Evolutionary conservation across 768 basidiomycete genomes (phyloP).

Genomic region (Suillus variegatus): DNA sequence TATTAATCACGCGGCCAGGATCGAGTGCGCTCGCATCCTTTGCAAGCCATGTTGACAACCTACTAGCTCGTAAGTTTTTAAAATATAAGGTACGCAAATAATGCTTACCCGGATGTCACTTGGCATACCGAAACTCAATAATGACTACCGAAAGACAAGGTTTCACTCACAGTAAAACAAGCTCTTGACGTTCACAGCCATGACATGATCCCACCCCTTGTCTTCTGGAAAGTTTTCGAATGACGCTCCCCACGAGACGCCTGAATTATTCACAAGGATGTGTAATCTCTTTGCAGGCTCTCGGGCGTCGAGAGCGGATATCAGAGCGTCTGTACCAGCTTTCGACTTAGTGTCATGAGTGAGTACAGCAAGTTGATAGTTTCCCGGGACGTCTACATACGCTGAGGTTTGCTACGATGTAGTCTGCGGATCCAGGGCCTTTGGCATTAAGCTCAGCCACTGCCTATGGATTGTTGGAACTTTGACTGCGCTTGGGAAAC

Average conservation of each 20-base stretch:
- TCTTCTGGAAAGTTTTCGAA: slow-evolving; percentile 74
- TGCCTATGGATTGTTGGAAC: slow-evolving; percentile 34
- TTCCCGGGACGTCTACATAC: slow-evolving; percentile 42
- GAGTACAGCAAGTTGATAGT: neutral
- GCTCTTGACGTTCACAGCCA: slow-evolving; percentile 84
- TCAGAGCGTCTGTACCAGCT: slow-evolving; percentile 76
- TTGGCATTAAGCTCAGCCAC: slow-evolving; percentile 60
- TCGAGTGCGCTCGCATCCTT: slow-evolving; percentile 64
- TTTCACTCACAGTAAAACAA: slow-evolving; percentile 70
- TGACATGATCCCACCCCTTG: slow-evolving; percentile 84
- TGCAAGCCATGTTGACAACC: slow-evolving; percentile 51
- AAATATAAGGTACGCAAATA: neutral
- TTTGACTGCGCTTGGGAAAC: neutral
- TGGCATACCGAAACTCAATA: slow-evolving; percentile 2
- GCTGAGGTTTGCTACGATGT: slow-evolving; percentile 72
- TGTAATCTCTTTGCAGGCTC: slow-evolving; percentile 65
- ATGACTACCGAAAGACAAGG: neutral
- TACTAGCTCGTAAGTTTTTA: slow-evolving; percentile 8
- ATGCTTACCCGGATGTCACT: slow-evolving; percentile 48
- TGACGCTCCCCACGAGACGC: slow-evolving; percentile 75
- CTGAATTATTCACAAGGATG: slow-evolving; percentile 84
- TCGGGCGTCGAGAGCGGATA: slow-evolving; percentile 63
- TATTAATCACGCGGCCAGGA: slow-evolving; percentile 80
- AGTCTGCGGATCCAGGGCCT: slow-evolving; percentile 63
- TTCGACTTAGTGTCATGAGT: slow-evolving; percentile 49